Evolutionary conservation across 2,329 filamentous ascomycete genomes (phyloP), one percentile per base, ranked within the genome.

Genomic region (Gliomastix tumulicola): DNA sequence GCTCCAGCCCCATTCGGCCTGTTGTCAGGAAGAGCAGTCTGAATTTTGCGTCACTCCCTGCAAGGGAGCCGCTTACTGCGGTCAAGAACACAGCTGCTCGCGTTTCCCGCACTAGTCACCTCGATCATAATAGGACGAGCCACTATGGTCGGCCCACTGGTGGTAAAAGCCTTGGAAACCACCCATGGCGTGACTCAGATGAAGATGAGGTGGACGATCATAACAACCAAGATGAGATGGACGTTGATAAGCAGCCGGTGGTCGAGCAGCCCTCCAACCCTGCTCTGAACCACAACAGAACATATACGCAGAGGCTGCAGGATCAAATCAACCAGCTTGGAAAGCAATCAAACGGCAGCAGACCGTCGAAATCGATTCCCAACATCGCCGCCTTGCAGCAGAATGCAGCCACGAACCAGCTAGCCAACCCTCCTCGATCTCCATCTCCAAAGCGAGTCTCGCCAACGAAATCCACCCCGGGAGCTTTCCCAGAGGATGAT

Each of bases 1-100:
- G 67, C 1, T 87, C 84, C 1, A 89, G 83, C 47, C 85, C 85
- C 0, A 78, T 84, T 34, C 74, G 86, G 46, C 83, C 84, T 3
- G 69, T 86, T 21, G 75, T 94, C 46, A 82, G 90, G 41, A 97
- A 97, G 69, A 95, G 89, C 61, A 97, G 90, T 56, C 72, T 98
- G 41, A 94, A 85, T 41, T 97, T 98, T 62, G 88, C 92, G 25
- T 88, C 92, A 15, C 69, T 98, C 11, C 92, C 92, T 21, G 89
- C 90, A 4, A 77, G 92, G 42, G 90, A 97, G 52, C 90, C 90
- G 23, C 68, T 97, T 36, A 79, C 80, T 21, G 77, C 76, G 13
- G 94, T 94, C 57, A 90, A 89, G 63, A 94, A 84, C 55, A 77
- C 88, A 51, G 88, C 82, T 13, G 71, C 74, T 16, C 73, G 86